Conservation (phyloP, 441 rosid genomes). For the Erysimum pusillum region DNA sequence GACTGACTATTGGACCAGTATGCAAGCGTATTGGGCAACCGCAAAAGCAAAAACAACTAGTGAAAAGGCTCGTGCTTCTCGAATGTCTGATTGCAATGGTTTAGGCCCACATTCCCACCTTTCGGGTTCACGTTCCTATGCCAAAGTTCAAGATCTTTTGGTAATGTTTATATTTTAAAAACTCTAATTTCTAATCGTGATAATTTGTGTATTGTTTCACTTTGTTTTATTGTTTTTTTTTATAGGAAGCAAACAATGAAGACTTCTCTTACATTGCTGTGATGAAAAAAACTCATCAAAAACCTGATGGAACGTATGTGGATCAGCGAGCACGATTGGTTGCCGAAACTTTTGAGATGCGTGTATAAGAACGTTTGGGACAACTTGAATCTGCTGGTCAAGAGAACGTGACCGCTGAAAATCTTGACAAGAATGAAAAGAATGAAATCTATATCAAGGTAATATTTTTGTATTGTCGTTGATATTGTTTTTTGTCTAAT, state of each 20-base stretch:
- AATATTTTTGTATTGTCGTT: not conserved
- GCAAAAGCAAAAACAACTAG: not conserved
- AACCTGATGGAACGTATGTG: slow-evolving; percentile 9
- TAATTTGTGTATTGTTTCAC: not conserved
- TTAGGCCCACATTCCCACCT: not conserved
- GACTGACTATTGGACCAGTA: not conserved
- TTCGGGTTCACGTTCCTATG: not conserved
- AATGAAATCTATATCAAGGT: not conserved
- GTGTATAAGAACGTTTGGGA: not conserved
- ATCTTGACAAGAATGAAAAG: not conserved
- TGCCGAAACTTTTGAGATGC: not conserved
- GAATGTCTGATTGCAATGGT: not conserved
- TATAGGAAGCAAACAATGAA: slow-evolving; percentile 28
- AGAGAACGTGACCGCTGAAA: not conserved
- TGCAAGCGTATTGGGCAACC: not conserved
- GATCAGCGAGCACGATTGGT: slow-evolving; percentile 3
- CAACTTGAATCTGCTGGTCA: not conserved
- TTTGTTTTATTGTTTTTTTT: not conserved
- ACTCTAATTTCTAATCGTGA: not conserved
- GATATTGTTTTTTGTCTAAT: too few species aligned
- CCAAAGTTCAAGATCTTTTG: not conserved
- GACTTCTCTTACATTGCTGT: slow-evolving; percentile 11
- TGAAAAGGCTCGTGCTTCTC: not conserved
- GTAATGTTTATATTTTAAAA: not conserved
- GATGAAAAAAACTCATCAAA: slow-evolving; percentile 17